Percentiles rank a stretch among this genome's conserved stretches.
Evolutionary conservation across 1,284 basidiomycete species (phyloP).

Genomic region (Trametes sp.): DNA sequence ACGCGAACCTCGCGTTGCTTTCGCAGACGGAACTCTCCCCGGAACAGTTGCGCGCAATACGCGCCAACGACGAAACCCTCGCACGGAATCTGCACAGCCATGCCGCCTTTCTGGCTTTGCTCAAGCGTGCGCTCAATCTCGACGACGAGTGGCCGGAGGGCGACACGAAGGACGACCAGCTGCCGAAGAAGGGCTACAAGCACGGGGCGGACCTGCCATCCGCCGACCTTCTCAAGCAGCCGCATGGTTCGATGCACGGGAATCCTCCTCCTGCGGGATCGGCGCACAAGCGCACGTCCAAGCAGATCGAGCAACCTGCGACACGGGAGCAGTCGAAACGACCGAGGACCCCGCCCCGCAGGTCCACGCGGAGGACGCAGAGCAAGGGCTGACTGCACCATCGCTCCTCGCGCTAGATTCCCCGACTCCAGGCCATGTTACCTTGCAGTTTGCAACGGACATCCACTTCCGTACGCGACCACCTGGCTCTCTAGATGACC

Average conservation of each 20-base stretch:
- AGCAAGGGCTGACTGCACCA: neutral
- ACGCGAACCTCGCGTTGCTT: too few relatives aligned
- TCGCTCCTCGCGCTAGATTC: too few relatives aligned
- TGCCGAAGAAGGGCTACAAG: neutral
- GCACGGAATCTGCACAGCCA: neutral
- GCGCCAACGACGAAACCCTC: neutral
- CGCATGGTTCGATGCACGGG: neutral
- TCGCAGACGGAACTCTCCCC: too few relatives aligned
- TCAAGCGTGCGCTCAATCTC: neutral
- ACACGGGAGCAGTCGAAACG: neutral
- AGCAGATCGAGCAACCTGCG: neutral
- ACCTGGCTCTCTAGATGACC: too few relatives aligned
- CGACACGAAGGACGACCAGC: conserved; percentile 6
- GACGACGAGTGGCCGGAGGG: neutral
- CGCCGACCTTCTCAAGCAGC: neutral
- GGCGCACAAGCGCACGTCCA: neutral
- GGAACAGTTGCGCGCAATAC: too few relatives aligned
- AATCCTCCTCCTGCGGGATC: neutral
- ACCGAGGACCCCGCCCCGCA: neutral
- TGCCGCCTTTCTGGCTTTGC: too few relatives aligned
- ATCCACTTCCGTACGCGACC: too few relatives aligned
- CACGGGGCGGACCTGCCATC: neutral
- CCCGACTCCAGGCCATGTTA: too few relatives aligned
- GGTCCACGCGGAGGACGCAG: neutral
- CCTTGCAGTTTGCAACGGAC: too few relatives aligned